Conservation (phyloP, 257 asterid genomes). For the Penstemon davidsonii region DNA sequence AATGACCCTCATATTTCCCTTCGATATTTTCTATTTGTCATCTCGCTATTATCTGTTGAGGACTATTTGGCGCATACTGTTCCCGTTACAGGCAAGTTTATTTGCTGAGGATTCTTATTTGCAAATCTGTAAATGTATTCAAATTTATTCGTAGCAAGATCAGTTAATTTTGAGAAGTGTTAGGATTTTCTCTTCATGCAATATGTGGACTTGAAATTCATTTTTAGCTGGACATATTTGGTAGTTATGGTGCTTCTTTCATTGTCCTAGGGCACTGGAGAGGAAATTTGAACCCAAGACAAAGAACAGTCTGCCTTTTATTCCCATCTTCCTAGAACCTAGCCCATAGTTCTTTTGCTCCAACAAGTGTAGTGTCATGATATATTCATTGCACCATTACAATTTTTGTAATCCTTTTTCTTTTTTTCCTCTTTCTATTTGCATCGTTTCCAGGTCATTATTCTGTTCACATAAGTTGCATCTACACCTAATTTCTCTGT, state of each 20-base stretch:
- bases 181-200: not conserved
- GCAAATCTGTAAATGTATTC: conserved; percentile 1
- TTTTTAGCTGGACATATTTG: not conserved
- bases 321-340: not conserved
- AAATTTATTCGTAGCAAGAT: conserved; percentile 3
- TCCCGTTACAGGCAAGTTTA: conserved; percentile 90
- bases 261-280: conserved; percentile 1
- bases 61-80: conserved; percentile 80
- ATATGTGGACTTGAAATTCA: not conserved
- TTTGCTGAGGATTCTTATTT: conserved; percentile 15
- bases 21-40: conserved; percentile 85
- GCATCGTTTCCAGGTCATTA: not conserved
- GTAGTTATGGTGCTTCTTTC: not conserved
- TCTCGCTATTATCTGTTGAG: conserved; percentile 88
- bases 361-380: not conserved
- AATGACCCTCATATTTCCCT: conserved; percentile 86
- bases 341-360: not conserved
- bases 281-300: not conserved
- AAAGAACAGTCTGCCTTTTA: not conserved
- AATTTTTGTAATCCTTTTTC: not conserved
- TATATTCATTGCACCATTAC: not conserved
- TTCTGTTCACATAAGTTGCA: not conserved
- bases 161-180: conserved; percentile 14
- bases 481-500: not conserved
- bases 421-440: not conserved